A percentile compares a stretch with the other conserved stretches of the same genome.
Conservation (phyloP, 345 rosid species). For the Gossypioides kirkii region DNA sequence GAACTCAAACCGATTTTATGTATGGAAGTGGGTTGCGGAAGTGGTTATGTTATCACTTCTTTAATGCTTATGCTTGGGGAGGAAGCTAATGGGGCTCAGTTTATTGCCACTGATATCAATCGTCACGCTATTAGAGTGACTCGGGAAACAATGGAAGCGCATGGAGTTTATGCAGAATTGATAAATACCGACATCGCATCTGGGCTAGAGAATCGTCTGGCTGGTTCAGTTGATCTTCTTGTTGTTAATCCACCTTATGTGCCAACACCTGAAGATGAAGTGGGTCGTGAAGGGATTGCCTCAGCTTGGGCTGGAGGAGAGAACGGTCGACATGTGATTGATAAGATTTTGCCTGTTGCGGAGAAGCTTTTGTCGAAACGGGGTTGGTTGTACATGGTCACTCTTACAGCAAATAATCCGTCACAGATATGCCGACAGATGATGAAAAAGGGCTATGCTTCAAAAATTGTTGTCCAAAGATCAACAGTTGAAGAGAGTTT, state of each 20-base stretch:
- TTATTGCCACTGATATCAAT: constrained; percentile 66
- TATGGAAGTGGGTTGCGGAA: constrained; percentile 81
- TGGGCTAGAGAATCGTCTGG: constrained; percentile 59
- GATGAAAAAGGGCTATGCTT: constrained; percentile 65
- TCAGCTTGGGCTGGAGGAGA: constrained; percentile 97
- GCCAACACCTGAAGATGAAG: constrained; percentile 91
- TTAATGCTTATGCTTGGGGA: constrained; percentile 62
- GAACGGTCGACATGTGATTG: constrained; percentile 56
- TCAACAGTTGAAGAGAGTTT: constrained; percentile 76
- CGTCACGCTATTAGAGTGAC: constrained; percentile 59
- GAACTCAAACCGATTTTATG: constrained; percentile 58
- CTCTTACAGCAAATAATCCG: constrained; percentile 51
- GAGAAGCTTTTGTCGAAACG: constrained; percentile 52
- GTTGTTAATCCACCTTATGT: constrained; percentile 96
- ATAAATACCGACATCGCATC: constrained; percentile 54
- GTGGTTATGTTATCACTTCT: constrained; percentile 84
- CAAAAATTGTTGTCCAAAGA: constrained; percentile 69
- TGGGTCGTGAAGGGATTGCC: constrained; percentile 52
- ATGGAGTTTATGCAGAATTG: constrained; percentile 64
- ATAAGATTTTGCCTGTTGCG: constrained; percentile 57
- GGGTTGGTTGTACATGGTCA: constrained; percentile 85
- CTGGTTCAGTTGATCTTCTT: constrained; percentile 64
- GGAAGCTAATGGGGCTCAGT: constrained; percentile 34
- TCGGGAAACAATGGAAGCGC: constrained; percentile 58
- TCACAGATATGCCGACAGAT: constrained; percentile 56